Base-by-base conservation (phyloP, 1,139 yeast species). In the Taphrina flavorubra region DNA sequence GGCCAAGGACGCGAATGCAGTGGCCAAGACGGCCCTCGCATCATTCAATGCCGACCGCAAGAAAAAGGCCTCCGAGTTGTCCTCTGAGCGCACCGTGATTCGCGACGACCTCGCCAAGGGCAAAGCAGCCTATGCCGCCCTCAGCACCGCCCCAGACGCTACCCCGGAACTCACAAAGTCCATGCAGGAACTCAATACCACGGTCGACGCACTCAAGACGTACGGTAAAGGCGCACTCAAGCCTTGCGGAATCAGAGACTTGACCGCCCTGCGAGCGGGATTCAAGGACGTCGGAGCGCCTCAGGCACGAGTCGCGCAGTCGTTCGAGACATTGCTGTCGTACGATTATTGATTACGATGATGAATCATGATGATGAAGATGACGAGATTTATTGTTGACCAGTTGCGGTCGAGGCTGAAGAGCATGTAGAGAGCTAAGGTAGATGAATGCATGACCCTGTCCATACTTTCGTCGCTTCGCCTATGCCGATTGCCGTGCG, bases 261-360 rank as follows among this genome's bases (percentile, higher is more conserved):
- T 39, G 60, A 1, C 42, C n/a, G 37, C 60, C 8, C 49, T 56
- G 34, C 46, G 49, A 18, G 13, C 60, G 13, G 60, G 60, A 14
- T 56, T 56, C 49, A 37, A 56, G 49, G 60, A 56, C 49, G 46
- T 56, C 11, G 60, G 60, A 16, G 49, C 14, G 10, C 60, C 60
- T 16, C 49, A 37, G 16, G 20, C 49, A 25, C 60, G 49, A 39
- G 58, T 34, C 8, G 20, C 42, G 1, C 11, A 31, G 18, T 8
- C 40, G 11, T 53, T 53, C 58, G 36, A 49, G 53, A 49, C 53
- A 49, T 20, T 49, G n/a, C 36, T 49, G 53, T 49, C 53, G 13
- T 49, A 49, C 20, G 53, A 49, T 20, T 49, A 49, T 34, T 49
- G 53, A 49, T 25, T 25, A 25, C 31, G 31, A 25, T 25, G 31